Conservation (phyloP, 768 basidiomycete species). For the Xanthoconium stramineum region DNA sequence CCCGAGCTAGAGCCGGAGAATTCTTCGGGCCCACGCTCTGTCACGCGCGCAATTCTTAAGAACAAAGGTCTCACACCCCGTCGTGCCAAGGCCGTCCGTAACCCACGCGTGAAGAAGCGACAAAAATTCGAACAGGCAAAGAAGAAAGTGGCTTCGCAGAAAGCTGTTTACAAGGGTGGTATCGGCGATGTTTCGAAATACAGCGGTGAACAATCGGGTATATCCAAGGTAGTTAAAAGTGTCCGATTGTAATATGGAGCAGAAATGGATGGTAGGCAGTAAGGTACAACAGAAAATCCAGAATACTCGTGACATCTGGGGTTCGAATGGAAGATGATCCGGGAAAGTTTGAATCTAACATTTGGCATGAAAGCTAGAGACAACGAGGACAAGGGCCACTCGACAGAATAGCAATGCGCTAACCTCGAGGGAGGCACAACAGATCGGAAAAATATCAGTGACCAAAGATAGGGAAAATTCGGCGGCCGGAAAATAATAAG, state of each 20-base stretch:
- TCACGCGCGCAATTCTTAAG: conserved; percentile 87
- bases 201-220: conserved; percentile 91
- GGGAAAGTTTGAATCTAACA: conserved; percentile 12
- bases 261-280: conserved; percentile 2
- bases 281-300: conserved; percentile 14
- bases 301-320: conserved; percentile 11
- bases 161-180: conserved; percentile 91
- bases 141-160: conserved; percentile 85
- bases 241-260: conserved; percentile 49
- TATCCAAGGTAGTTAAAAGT: conserved; percentile 87
- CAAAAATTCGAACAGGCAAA: conserved; percentile 92
- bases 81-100: conserved; percentile 85
- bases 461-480: conserved; percentile 10
- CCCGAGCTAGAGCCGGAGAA: conserved; percentile 37
- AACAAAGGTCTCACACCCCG: conserved; percentile 94
- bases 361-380: conserved; percentile 4
- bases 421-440: conserved; percentile 2
- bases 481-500: conserved; percentile 21
- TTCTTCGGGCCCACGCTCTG: conserved; percentile 73
- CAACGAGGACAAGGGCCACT: neutral
- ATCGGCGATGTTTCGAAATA: conserved; percentile 70
- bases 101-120: conserved; percentile 97
- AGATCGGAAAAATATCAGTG: conserved; percentile 2
- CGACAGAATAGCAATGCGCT: conserved; percentile 21
- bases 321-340: conserved; percentile 9